Evolutionary conservation across 768 basidiomycete species (phyloP).

Genomic region (Gymnopilus junonius): DNA sequence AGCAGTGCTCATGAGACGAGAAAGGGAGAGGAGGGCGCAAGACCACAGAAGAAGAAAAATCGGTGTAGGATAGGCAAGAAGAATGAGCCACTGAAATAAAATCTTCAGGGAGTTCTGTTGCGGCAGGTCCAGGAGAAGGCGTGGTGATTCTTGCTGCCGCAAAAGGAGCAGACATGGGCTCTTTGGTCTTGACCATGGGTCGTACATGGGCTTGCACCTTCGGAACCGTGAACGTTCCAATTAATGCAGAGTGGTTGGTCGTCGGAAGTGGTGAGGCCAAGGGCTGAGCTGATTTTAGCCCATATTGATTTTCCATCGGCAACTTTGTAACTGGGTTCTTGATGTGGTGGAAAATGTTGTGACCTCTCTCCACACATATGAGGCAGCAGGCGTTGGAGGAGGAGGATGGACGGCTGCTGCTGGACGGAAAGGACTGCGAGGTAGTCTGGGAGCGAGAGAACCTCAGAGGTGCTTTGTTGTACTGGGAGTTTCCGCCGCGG

Average conservation of each 20-base stretch:
- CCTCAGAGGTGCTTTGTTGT: background rate
- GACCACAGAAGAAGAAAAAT: conserved; percentile 22
- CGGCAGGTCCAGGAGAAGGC: conserved; percentile 32
- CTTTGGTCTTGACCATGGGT: background rate
- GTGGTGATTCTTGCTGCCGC: conserved; percentile 26
- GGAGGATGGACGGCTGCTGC: conserved; percentile 11
- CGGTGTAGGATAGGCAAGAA: conserved; percentile 16
- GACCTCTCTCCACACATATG: conserved; percentile 21
- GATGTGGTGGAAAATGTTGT: conserved; percentile 20
- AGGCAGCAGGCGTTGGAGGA: conserved; percentile 21
- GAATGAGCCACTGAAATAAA: conserved; percentile 3
- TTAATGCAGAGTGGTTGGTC: background rate
- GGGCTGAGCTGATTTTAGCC: background rate
- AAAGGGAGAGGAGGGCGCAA: conserved; percentile 16
- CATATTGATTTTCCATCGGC: conserved; percentile 12
- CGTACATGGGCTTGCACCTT: background rate
- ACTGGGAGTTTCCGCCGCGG: background rate
- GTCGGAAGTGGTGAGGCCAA: conserved; percentile 14
- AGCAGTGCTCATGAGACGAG: conserved; percentile 1
- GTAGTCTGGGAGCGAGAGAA: too few species aligned
- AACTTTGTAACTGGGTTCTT: background rate
- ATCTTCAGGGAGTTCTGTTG: background rate
- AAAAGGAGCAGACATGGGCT: conserved; percentile 35
- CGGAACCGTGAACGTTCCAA: background rate
- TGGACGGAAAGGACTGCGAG: background rate